These are phyloP conservation scores for Annona squamosa DNA, from an alignment of 164 flowering plant genomes.

Conservation along the genomic window DNA sequence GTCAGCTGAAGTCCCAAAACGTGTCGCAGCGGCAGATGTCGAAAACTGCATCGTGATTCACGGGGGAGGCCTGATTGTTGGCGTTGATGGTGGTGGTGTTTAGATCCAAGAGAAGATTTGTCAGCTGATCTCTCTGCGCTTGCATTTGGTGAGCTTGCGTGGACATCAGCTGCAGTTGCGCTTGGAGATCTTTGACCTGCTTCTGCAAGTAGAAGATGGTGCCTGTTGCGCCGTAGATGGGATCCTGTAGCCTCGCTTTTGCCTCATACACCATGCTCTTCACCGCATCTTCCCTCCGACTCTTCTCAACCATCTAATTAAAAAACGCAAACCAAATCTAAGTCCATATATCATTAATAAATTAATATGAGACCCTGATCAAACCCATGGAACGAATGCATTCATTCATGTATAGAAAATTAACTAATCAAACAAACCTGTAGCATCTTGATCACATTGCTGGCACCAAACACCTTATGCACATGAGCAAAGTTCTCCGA, in stretches of 20 bases:
- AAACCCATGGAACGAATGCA: too few species aligned
- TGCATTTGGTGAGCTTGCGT: conserved; percentile 4
- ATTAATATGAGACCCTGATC: too few species aligned
- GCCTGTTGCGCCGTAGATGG: conserved; percentile 66
- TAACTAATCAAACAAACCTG: conserved; percentile 19
- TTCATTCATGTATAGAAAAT: too few species aligned
- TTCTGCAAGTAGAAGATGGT: conserved; percentile 60
- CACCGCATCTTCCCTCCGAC: conserved; percentile 55
- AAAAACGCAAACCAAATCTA: neutral
- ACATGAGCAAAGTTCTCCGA: conserved; percentile 33
- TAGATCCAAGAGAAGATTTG: conserved; percentile 18
- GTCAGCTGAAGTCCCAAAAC: too few species aligned
- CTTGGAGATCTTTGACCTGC: conserved; percentile 55
- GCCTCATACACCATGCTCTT: conserved; percentile 63
- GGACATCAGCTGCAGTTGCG: conserved; percentile 37
- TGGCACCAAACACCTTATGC: conserved; percentile 52
- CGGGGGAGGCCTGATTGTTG: conserved; percentile 1
- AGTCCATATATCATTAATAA: too few species aligned
- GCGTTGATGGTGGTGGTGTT: conserved; percentile 3
- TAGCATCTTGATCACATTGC: conserved; percentile 47
- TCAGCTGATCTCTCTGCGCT: conserved; percentile 19
- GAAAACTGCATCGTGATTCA: neutral
- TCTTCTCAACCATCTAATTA: conserved; percentile 31
- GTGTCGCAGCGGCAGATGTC: neutral
- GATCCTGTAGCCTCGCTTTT: conserved; percentile 51